phyloP scores from a whole-genome alignment of 805 yeast genomes.

The Candida pini region DNA sequence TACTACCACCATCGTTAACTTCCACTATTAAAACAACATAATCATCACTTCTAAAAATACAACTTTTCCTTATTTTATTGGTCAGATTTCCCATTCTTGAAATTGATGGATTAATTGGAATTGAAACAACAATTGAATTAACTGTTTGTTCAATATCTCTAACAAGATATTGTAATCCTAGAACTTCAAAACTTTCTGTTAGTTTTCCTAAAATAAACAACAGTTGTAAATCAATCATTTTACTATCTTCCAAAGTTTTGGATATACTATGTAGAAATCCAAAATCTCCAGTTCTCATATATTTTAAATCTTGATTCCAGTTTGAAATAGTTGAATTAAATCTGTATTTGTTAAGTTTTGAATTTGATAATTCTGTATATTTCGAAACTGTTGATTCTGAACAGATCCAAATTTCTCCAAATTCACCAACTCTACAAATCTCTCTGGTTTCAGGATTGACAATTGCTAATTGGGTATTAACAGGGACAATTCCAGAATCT shows the following conservation, averaged over 20 bases:
- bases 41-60: slow-evolving; percentile 79
- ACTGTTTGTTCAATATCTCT: slow-evolving; percentile 72
- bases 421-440: slow-evolving; percentile 82
- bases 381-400: slow-evolving; percentile 75
- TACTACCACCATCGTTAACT: slow-evolving; percentile 28
- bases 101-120: slow-evolving; percentile 25
- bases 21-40: slow-evolving; percentile 74
- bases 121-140: slow-evolving; percentile 35
- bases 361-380: slow-evolving; percentile 36
- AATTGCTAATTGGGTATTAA: slow-evolving; percentile 87
- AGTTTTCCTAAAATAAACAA: slow-evolving; percentile 81
- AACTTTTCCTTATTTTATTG: slow-evolving; percentile 16
- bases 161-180: slow-evolving; percentile 91
- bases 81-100: slow-evolving; percentile 21
- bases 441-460: slow-evolving; percentile 88
- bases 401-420: slow-evolving; percentile 96
- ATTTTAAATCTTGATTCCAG: slow-evolving; percentile 58
- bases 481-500: slow-evolving; percentile 95
- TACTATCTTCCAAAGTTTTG: slow-evolving; percentile 22
- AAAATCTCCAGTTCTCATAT: slow-evolving; percentile 86
- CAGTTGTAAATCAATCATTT: slow-evolving; percentile 54
- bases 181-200: slow-evolving; percentile 80
- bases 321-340: slow-evolving; percentile 59
- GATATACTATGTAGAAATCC: slow-evolving; percentile 83
- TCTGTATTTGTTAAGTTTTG: slow-evolving; percentile 44